Conservation (phyloP, 768 basidiomycete species). For the Termitomyces sp. region DNA sequence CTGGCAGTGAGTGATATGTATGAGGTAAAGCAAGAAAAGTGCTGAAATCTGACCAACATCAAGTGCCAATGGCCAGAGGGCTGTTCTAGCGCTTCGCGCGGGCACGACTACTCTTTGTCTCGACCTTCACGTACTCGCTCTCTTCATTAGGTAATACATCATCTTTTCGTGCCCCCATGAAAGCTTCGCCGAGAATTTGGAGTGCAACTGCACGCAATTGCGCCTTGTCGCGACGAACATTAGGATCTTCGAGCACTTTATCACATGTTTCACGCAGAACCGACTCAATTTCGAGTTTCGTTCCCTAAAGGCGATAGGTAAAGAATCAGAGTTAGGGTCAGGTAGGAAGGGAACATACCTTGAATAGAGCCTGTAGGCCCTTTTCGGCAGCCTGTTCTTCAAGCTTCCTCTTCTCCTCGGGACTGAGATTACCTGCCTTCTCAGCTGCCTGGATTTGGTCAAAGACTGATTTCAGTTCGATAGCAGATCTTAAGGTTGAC, state of each 20-base stretch:
- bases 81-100: conserved; percentile 19
- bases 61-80: not conserved
- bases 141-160: conserved; percentile 44
- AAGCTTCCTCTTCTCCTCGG: conserved; percentile 74
- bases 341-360: conserved; percentile 36
- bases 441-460: conserved; percentile 91
- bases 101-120: conserved; percentile 61
- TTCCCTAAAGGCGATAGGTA: conserved; percentile 44
- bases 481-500: conserved; percentile 78
- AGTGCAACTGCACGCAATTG: conserved; percentile 74
- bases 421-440: conserved; percentile 69
- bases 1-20: not conserved
- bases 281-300: conserved; percentile 89
- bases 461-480: conserved; percentile 85
- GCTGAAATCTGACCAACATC: not conserved
- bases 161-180: conserved; percentile 64
- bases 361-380: conserved; percentile 86
- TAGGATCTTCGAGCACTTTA: conserved; percentile 58
- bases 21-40: not conserved
- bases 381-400: conserved; percentile 95
- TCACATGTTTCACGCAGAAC: conserved; percentile 88
- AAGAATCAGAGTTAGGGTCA: not conserved
- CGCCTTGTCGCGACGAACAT: conserved; percentile 50
- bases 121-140: conserved; percentile 77
- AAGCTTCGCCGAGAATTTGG: conserved; percentile 82